phyloP scores from a whole-genome alignment of 1,139 yeast species.

The Blastobotrys niveus region DNA sequence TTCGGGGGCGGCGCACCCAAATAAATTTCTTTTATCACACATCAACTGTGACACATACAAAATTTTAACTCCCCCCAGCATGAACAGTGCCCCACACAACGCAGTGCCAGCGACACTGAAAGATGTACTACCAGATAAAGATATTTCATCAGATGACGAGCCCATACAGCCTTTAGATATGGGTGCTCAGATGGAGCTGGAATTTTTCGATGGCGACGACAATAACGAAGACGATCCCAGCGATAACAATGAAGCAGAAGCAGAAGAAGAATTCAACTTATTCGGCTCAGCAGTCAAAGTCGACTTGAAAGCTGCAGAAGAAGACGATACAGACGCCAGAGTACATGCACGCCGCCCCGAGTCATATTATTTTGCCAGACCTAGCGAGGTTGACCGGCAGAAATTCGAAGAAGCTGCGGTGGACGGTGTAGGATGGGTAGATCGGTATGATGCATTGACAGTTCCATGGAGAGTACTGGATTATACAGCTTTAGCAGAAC shows the following conservation, averaged over 20 bases:
- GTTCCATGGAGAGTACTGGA: constrained; percentile 27
- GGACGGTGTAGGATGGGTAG: constrained; percentile 19
- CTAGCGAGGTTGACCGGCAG: constrained; percentile 7
- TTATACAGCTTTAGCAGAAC: constrained; percentile 25
- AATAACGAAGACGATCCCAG: constrained; percentile 6
- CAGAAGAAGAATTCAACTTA: constrained; percentile 11
- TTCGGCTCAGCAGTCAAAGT: constrained; percentile 13
- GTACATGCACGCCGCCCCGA: constrained; percentile 24
- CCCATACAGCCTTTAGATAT: constrained; percentile 11
- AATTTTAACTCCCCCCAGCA: too few species aligned
- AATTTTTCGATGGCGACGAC: constrained; percentile 24
- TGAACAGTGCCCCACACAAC: not conserved
- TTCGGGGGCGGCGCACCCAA: too few species aligned
- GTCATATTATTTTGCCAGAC: constrained; percentile 23
- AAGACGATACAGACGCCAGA: constrained; percentile 12
- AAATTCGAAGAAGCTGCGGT: constrained; percentile 23
- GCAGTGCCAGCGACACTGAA: constrained; percentile 2
- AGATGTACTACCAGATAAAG: not conserved
- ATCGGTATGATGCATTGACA: constrained; percentile 19
- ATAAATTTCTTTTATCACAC: too few species aligned
- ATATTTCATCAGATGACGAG: constrained; percentile 11
- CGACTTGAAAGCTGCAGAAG: constrained; percentile 7
- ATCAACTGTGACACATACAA: too few species aligned
- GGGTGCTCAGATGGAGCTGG: constrained; percentile 18
- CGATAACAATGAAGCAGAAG: constrained; percentile 17